Conservation (phyloP, 108 stramenopile genomes). For the Ochromonas danica region DNA sequence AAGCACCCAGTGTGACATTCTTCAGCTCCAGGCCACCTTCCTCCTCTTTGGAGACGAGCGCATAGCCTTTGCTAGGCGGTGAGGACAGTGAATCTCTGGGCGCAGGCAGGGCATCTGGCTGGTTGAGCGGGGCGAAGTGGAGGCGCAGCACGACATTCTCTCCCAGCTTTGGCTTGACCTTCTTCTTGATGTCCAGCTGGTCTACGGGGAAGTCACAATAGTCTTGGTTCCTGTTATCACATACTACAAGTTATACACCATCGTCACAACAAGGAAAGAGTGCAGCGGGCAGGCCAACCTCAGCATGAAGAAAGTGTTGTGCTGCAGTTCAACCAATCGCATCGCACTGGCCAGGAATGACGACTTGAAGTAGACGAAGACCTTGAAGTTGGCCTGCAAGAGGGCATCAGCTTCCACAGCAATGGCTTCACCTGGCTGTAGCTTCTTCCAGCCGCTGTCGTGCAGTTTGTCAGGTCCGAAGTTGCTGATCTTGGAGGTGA, state of each 20-base stretch:
- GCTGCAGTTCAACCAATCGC: neutral
- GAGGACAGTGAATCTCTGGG: too few relatives aligned
- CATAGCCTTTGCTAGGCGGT: too few relatives aligned
- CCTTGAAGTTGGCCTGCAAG: slow-evolving; percentile 24
- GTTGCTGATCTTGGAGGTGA: neutral
- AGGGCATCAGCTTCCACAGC: neutral
- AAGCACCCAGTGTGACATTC: too few relatives aligned
- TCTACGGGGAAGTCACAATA: slow-evolving; percentile 5
- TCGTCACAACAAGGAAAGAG: neutral
- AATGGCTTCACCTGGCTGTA: neutral
- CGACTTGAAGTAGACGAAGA: neutral
- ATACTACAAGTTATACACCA: neutral
- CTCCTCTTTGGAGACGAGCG: too few relatives aligned
- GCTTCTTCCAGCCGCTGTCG: neutral
- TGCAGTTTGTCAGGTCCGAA: slow-evolving; percentile 18
- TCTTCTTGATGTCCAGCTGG: slow-evolving; percentile 29
- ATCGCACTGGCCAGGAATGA: neutral
- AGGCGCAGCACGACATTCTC: slow-evolving; percentile 8
- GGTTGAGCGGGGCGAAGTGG: neutral
- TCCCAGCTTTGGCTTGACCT: slow-evolving; percentile 20
- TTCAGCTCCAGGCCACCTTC: too few relatives aligned
- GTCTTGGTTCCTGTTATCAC: neutral
- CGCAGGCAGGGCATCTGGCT: too few relatives aligned
- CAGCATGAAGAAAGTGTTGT: slow-evolving; percentile 33
- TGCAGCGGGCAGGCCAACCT: neutral